Evolutionary conservation across 2,329 filamentous ascomycete genomes (phyloP).

Genomic region (Cordyceps militaris): DNA sequence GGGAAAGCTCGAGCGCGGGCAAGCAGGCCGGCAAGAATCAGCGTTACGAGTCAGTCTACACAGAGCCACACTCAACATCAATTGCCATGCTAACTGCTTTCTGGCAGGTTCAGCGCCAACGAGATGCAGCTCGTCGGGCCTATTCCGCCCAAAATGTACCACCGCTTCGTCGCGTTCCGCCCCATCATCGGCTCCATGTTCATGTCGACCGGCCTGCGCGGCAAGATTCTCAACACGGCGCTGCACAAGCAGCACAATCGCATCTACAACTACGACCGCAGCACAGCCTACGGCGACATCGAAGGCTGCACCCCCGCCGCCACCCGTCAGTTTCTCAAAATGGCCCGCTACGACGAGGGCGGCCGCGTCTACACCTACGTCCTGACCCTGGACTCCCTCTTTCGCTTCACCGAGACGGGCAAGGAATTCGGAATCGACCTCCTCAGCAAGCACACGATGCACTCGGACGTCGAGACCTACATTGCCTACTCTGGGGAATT

Average conservation of each 20-base stretch:
- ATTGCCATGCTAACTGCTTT: not conserved
- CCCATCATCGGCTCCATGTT: slow-evolving; percentile 90
- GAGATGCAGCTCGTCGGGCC: slow-evolving; percentile 84
- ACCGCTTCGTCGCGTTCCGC: slow-evolving; percentile 88
- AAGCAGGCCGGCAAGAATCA: slow-evolving; percentile 45
- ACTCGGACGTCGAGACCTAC: slow-evolving; percentile 84
- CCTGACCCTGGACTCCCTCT: slow-evolving; percentile 75
- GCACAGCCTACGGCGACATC: slow-evolving; percentile 66
- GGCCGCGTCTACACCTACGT: slow-evolving; percentile 88
- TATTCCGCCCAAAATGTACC: slow-evolving; percentile 72
- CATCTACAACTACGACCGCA: slow-evolving; percentile 80
- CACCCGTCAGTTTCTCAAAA: slow-evolving; percentile 72
- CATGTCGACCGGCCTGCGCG: slow-evolving; percentile 66
- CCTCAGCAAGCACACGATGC: slow-evolving; percentile 93
- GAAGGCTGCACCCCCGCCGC: slow-evolving; percentile 61
- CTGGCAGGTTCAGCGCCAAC: slow-evolving; percentile 75
- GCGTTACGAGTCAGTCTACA: slow-evolving; percentile 58
- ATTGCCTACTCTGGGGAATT: slow-evolving; percentile 93
- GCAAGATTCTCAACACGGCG: slow-evolving; percentile 73
- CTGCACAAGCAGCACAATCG: slow-evolving; percentile 84
- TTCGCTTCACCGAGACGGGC: slow-evolving; percentile 91
- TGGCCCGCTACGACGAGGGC: slow-evolving; percentile 80
- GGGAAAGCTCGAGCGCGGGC: slow-evolving; percentile 26
- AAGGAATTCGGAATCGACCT: slow-evolving; percentile 94
- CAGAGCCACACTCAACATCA: not conserved